Evolutionary conservation across 306 rosid genomes (phyloP).

Genomic region (Quillaja saponaria): DNA sequence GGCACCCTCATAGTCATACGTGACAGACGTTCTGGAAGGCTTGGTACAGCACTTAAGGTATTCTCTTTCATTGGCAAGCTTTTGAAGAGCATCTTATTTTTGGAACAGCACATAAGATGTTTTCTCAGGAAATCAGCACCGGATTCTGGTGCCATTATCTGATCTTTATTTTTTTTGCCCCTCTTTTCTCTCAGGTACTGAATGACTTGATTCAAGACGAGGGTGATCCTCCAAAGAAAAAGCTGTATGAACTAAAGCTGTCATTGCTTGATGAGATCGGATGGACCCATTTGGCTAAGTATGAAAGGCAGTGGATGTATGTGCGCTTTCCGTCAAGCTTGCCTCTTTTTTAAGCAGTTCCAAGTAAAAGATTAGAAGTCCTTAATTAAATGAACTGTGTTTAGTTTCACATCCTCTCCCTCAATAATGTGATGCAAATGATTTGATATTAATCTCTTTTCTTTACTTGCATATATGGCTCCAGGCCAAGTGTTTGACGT

Average conservation of each 20-base stretch:
- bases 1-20: slow-evolving; percentile 72
- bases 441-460: too few relatives aligned
- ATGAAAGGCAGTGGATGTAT: slow-evolving; percentile 85
- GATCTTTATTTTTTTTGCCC: too few relatives aligned
- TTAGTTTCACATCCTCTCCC: too few relatives aligned
- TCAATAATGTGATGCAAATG: too few relatives aligned
- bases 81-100: too few relatives aligned
- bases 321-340: slow-evolving; percentile 81
- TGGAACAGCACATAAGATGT: too few relatives aligned
- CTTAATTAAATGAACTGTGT: too few relatives aligned
- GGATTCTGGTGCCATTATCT: too few relatives aligned
- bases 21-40: slow-evolving; percentile 75
- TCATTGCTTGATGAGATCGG: slow-evolving; percentile 79
- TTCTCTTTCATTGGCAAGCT: neutral
- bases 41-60: slow-evolving; percentile 91
- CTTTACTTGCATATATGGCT: too few relatives aligned
- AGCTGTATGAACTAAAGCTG: slow-evolving; percentile 74
- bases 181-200: slow-evolving; percentile 52
- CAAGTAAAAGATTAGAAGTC: too few relatives aligned
- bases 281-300: slow-evolving; percentile 70
- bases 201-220: slow-evolving; percentile 76
- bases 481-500: too few relatives aligned
- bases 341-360: slow-evolving; percentile 61
- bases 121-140: too few relatives aligned
- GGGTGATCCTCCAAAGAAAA: slow-evolving; percentile 74